Base-by-base conservation (phyloP, 192 early-diverging fungal species). In the Lobosporangium transversale region DNA sequence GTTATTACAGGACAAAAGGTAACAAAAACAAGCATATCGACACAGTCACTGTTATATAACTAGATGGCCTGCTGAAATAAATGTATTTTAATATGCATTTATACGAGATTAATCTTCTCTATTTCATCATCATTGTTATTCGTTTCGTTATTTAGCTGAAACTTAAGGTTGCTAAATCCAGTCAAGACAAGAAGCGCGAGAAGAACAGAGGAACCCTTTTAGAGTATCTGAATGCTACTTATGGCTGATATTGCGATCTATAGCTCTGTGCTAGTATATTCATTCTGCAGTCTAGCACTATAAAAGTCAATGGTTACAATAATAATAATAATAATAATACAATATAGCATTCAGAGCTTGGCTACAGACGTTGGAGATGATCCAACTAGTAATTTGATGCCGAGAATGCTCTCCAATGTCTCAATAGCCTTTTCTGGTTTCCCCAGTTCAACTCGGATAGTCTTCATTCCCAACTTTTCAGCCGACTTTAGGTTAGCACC, bases 401-500 rank as follows among this genome's bases (percentile, higher is more conserved):
- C 84, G 20, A 81, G 43, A 14, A 81, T 23, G 15, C 36, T 2
- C 53, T 87, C 84, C n/a, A 89, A 65, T 57, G 84, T 30, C 62
- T 79, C 47, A 20, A 89, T 73, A 18, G 88, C 88, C 43, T 86
- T 66, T 24, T 69, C 51, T 10, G 84, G 79, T 26, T 79, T 69
- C 7, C 86, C 87, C 14, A 89, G 58, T 36, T 83, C 62, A 24
- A 89, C 88, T 29, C 87, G 84, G 20, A 96, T 88, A 2, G 90
- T 89, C 1, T 67, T 79, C 85, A 93, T 90, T 29, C 93, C 93
- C 5, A 95, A 79, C 1, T 81, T 68, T 35, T 86, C 79, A 1
- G 94, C 93, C 2, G 90, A 81, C 35, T 88, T 86, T 54, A 94
- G 64, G 49, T 94, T 94, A 6, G 61, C 79, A 20, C 87, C 89